Evolutionary conservation across 2,329 filamentous ascomycete genomes (phyloP).

Genomic region (Zopfia rhizophila): DNA sequence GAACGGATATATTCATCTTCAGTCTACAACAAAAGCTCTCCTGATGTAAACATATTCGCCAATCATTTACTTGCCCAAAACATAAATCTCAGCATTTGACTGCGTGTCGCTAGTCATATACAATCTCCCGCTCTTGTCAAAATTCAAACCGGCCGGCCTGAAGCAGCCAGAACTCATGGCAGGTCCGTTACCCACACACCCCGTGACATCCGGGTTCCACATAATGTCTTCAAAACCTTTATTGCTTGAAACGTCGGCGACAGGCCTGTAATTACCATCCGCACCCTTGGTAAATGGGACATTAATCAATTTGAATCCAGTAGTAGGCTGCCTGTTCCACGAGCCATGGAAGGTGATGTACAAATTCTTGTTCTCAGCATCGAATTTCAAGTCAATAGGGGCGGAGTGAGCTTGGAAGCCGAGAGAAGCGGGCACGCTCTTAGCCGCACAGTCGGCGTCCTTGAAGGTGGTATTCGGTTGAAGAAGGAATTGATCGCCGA

Average conservation of each 20-base stretch:
- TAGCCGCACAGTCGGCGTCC: constrained; percentile 56
- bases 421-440: constrained; percentile 58
- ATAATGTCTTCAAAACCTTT: constrained; percentile 65
- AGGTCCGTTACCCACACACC: constrained; percentile 59
- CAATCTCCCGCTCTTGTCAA: constrained; percentile 61
- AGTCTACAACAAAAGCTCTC: too few relatives aligned
- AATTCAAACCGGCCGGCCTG: constrained; percentile 68
- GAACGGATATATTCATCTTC: too few relatives aligned
- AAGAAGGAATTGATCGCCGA: constrained; percentile 51
- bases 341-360: constrained; percentile 77
- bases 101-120: constrained; percentile 68
- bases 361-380: constrained; percentile 64
- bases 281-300: constrained; percentile 54
- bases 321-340: constrained; percentile 65
- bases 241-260: constrained; percentile 57
- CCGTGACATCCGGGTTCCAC: constrained; percentile 62
- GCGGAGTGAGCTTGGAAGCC: constrained; percentile 73
- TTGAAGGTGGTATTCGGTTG: constrained; percentile 53
- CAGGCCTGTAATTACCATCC: constrained; percentile 53
- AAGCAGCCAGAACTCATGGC: constrained; percentile 61
- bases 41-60: too few relatives aligned
- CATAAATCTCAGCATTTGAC: constrained; percentile 42
- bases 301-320: constrained; percentile 61
- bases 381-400: constrained; percentile 76
- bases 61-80: constrained; percentile 43